Evolutionary conservation across 495 filamentous ascomycete genomes (phyloP).

Genomic region (Lasiosphaeriaceae sp.): DNA sequence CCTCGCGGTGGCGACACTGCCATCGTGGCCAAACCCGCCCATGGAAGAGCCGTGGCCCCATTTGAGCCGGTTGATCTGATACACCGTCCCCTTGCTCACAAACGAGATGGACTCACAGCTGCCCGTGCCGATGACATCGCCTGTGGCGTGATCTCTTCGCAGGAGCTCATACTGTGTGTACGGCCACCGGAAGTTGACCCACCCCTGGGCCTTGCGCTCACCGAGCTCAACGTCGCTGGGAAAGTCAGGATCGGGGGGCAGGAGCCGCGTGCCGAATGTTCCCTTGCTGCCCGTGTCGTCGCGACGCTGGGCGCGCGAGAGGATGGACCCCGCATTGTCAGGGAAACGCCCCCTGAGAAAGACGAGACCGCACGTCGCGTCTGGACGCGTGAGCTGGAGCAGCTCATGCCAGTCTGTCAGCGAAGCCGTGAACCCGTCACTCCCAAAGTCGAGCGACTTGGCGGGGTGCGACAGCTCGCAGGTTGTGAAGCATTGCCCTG

Average conservation of each 20-base stretch:
- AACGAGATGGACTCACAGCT: constrained; percentile 15
- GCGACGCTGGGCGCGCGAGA: constrained; percentile 10
- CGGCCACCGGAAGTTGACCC: constrained; percentile 18
- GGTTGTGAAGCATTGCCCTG: constrained; percentile 15
- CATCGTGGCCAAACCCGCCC: background rate
- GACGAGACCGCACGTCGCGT: constrained; percentile 12
- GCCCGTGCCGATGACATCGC: background rate
- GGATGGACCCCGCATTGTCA: constrained; percentile 12
- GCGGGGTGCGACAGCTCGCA: constrained; percentile 7
- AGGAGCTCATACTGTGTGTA: constrained; percentile 14
- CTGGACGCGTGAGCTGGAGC: constrained; percentile 13
- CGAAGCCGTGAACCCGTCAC: constrained; percentile 14
- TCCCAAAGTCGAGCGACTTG: constrained; percentile 14
- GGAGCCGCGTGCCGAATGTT: constrained; percentile 7
- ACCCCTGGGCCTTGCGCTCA: constrained; percentile 11
- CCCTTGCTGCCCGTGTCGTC: constrained; percentile 4
- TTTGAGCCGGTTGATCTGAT: constrained; percentile 12
- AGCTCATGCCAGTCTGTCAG: constrained; percentile 15
- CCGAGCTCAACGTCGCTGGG: constrained; percentile 5
- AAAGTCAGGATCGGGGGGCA: background rate
- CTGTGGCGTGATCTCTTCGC: background rate
- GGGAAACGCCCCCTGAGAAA: constrained; percentile 11
- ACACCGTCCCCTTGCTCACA: constrained; percentile 5
- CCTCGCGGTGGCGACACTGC: background rate
- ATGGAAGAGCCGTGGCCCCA: constrained; percentile 10